Conservation (phyloP, 2,329 filamentous ascomycete species). For the Diplodia sapinea region DNA sequence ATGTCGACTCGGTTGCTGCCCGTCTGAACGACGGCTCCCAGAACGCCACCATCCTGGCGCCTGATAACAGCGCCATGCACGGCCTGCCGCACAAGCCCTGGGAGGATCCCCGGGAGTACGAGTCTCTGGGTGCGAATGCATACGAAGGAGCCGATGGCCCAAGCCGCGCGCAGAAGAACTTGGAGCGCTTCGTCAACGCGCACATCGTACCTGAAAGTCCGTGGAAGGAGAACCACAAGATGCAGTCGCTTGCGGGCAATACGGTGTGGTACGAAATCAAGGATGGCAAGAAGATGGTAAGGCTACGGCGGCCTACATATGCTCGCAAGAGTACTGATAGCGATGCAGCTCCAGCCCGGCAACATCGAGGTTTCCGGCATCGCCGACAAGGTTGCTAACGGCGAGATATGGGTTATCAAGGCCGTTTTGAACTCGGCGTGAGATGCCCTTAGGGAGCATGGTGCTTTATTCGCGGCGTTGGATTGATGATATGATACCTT, state of each 20-base stretch:
- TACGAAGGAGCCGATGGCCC: constrained; percentile 78
- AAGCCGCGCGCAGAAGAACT: constrained; percentile 76
- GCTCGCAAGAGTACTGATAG: constrained; percentile 20
- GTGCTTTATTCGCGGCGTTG: neutral
- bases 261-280: constrained; percentile 83
- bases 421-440: constrained; percentile 56
- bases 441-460: neutral
- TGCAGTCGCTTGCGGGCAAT: constrained; percentile 69
- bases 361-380: constrained; percentile 77
- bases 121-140: constrained; percentile 67
- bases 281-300: constrained; percentile 69
- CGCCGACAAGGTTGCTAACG: constrained; percentile 79
- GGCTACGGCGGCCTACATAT: constrained; percentile 39
- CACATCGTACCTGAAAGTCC: constrained; percentile 79
- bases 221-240: constrained; percentile 72
- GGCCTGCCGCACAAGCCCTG: constrained; percentile 82
- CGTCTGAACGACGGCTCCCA: constrained; percentile 69
- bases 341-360: constrained; percentile 73
- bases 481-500: constrained; percentile 1
- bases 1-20: constrained; percentile 70
- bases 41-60: constrained; percentile 87
- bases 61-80: constrained; percentile 81
- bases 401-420: constrained; percentile 82
- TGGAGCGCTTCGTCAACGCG: constrained; percentile 81
- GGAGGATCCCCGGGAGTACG: constrained; percentile 78